Evolutionary conservation across 2,329 filamentous ascomycete genomes (phyloP).

Genomic region (Exutisphaerella laricina): DNA sequence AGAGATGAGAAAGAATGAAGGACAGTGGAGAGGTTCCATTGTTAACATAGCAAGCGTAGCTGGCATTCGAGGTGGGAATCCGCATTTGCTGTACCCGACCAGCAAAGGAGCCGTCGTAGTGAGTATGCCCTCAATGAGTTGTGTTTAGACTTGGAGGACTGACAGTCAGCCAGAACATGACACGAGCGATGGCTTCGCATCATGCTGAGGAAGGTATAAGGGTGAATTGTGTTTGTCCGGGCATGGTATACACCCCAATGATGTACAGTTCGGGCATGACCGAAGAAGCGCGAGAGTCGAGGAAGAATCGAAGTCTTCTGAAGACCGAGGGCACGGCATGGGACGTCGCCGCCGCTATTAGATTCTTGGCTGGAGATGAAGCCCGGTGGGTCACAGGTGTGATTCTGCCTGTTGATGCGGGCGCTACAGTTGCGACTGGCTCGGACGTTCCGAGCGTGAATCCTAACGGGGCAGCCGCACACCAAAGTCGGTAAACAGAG

Average conservation of each 20-base stretch:
- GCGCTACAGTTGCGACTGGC: slow-evolving; percentile 41
- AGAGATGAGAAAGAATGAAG: slow-evolving; percentile 52
- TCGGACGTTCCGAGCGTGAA: slow-evolving; percentile 35
- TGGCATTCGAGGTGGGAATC: slow-evolving; percentile 51
- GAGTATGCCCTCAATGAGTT: slow-evolving; percentile 7
- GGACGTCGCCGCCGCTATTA: slow-evolving; percentile 48
- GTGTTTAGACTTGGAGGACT: neutral
- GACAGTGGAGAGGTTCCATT: slow-evolving; percentile 47
- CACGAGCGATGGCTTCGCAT: slow-evolving; percentile 51
- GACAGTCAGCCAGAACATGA: slow-evolving; percentile 43
- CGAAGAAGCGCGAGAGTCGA: slow-evolving; percentile 45
- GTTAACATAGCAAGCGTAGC: slow-evolving; percentile 61
- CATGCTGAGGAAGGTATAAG: slow-evolving; percentile 48
- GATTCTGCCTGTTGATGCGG: slow-evolving; percentile 46
- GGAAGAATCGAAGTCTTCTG: slow-evolving; percentile 47
- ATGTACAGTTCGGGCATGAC: slow-evolving; percentile 49
- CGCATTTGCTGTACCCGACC: slow-evolving; percentile 50
- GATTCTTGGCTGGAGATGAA: slow-evolving; percentile 49
- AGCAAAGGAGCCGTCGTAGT: slow-evolving; percentile 49
- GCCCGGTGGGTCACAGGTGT: slow-evolving; percentile 45
- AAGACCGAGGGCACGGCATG: slow-evolving; percentile 51
- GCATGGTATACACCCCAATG: slow-evolving; percentile 52
- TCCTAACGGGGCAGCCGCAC: neutral
- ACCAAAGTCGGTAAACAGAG: neutral
- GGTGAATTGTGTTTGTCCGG: slow-evolving; percentile 53